Evolutionary conservation across 495 filamentous ascomycete species (phyloP).

Genomic region (Cercophora scortea): DNA sequence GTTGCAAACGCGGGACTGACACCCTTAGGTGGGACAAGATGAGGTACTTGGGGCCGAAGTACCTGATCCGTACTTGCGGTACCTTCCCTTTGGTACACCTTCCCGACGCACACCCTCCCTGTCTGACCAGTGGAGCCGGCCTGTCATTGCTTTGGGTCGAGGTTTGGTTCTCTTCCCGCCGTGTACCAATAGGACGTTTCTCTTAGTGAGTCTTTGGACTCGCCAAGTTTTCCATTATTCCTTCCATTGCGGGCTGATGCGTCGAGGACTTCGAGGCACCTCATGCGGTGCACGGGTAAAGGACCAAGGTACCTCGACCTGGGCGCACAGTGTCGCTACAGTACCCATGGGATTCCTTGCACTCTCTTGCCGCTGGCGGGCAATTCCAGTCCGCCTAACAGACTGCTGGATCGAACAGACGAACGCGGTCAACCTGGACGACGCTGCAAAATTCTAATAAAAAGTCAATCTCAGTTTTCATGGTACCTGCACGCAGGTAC

Average conservation of each 20-base stretch:
- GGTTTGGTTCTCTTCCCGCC: constrained; percentile 1
- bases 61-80: background rate
- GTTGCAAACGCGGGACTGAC: constrained; percentile 11
- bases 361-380: too few relatives aligned
- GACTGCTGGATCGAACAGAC: too few relatives aligned
- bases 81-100: constrained; percentile 6
- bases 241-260: background rate
- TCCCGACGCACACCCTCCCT: constrained; percentile 10
- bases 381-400: too few relatives aligned
- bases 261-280: too few relatives aligned
- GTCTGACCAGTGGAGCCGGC: constrained; percentile 11
- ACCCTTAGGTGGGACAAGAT: background rate
- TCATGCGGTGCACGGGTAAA: too few relatives aligned
- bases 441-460: too few relatives aligned
- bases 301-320: too few relatives aligned
- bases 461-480: too few relatives aligned
- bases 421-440: too few relatives aligned
- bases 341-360: too few relatives aligned
- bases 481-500: too few relatives aligned
- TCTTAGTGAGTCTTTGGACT: constrained; percentile 18
- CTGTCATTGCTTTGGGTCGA: constrained; percentile 16
- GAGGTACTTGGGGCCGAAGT: constrained; percentile 13
- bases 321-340: too few relatives aligned
- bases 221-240: constrained; percentile 7
- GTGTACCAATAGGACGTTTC: constrained; percentile 20